Base-by-base conservation (phyloP, 2,329 filamentous ascomycete species). In the Colletotrichum australisinense region DNA sequence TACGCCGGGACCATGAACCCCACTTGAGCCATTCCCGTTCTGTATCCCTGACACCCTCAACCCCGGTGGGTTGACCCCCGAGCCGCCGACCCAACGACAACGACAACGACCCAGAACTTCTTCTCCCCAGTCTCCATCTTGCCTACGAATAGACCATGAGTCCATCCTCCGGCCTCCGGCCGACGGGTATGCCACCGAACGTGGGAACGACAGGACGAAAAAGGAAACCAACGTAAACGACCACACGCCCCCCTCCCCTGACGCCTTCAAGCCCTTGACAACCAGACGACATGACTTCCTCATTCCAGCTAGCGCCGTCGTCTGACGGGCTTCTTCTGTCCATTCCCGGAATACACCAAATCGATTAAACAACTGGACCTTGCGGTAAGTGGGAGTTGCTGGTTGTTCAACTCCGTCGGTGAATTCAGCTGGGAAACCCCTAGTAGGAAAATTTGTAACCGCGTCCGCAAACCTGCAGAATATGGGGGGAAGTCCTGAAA, bases 201-300 rank as follows among this genome's bases (percentile, higher is more conserved):
- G 28, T 49, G 67, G 67, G 42, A 49, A 49, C 42, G 19, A 49
- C 19, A 9, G 19, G 42, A 49, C 42, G 42, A 49, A n/a, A 49
- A 69, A 60, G 60, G 53, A 38, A 62, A 66, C 24, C 60, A 70
- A 70, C 67, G 42, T 24, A 60, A 59, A 28, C 14, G 55, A 55
- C 6, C 62, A 59, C 22, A 16, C 35, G 8, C 26, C 26, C 8
- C 9, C 16, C 56, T 14, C 56, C 16, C 56, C 19, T 22, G 42
- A 7, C 8, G 11, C 32, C 32, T 35, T 35, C 32, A 35, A 35
- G 32, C 42, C 42, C 19, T n/a, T 19, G 16, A n/a, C 42, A n/a
- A 28, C 28, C 22, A 26, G 35, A 24, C 28, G 9, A 60, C 57
- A 42, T 46, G 22, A 28, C 57, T 38, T 62, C 63, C 69, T 28